Evolutionary conservation across 2,329 filamentous ascomycete genomes (phyloP).

Genomic region (Lasiodiplodia hormozganensis): DNA sequence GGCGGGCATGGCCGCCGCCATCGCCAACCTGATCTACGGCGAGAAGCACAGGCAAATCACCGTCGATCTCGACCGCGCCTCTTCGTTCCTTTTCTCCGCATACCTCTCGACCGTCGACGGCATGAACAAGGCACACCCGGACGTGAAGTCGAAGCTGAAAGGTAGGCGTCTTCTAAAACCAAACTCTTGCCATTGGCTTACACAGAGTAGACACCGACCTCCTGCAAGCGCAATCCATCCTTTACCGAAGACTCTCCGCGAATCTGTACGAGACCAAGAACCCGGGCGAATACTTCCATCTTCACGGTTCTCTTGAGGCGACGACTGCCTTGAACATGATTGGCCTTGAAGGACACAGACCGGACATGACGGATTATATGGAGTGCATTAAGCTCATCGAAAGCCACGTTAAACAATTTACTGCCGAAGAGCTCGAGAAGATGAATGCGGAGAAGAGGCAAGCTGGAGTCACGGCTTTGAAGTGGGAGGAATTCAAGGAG

Average conservation of each 20-base stretch:
- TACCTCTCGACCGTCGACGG: slow-evolving; percentile 64
- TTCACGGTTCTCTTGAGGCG: slow-evolving; percentile 77
- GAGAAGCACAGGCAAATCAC: slow-evolving; percentile 54
- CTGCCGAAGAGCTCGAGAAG: slow-evolving; percentile 48
- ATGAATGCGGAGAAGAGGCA: slow-evolving; percentile 51
- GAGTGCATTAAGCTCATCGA: slow-evolving; percentile 51
- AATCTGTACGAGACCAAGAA: slow-evolving; percentile 74
- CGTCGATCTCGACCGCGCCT: slow-evolving; percentile 61
- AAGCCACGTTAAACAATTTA: slow-evolving; percentile 50
- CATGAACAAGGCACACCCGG: slow-evolving; percentile 50
- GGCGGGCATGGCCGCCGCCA: slow-evolving; percentile 64
- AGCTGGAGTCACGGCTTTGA: slow-evolving; percentile 51
- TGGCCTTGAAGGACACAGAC: slow-evolving; percentile 66
- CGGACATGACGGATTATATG: slow-evolving; percentile 61
- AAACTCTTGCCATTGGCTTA: slow-evolving; percentile 31
- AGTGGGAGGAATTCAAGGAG: slow-evolving; percentile 49
- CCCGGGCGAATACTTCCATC: slow-evolving; percentile 74
- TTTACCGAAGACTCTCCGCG: slow-evolving; percentile 75
- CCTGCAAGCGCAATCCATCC: slow-evolving; percentile 71
- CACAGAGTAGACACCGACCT: slow-evolving; percentile 71
- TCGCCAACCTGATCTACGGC: slow-evolving; percentile 64
- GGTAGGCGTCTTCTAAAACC: slow-evolving; percentile 35
- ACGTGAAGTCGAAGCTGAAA: slow-evolving; percentile 56
- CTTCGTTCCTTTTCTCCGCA: slow-evolving; percentile 64
- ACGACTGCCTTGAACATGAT: slow-evolving; percentile 74